Evolutionary conservation across 1,139 yeast species (phyloP), one percentile per base, ranked within the genome.

Genomic region (Scheffersomyces segobiensis): DNA sequence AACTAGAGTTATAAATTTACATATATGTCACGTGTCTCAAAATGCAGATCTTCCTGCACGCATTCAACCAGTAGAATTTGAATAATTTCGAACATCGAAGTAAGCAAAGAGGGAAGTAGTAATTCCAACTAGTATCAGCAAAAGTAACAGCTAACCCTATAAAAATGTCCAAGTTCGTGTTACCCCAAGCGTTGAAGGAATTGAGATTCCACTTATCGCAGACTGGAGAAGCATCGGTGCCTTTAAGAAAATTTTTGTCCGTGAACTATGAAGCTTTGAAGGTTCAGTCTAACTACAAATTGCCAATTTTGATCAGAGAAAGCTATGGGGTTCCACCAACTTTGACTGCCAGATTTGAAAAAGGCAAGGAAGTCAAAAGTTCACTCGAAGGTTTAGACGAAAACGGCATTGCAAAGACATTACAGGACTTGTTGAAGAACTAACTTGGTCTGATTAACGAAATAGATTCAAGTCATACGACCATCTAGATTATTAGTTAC

Each of bases 161-260:
- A 56, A 63, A 47, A 62, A 84, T 85, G 87, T 80, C 88, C 52
- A 87, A 84, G 71, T 83, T 83, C 70, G 82, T 83, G 54, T 78
- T 89, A 61, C 91, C 93, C 52, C 77, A 79, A 60, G 84, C 90
- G 32, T 82, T 90, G 65, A 89, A 82, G 71, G 96, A 90, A 78
- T 81, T 90, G 69, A 85, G 96, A 73, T 89, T 90, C 75, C 91
- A 89, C 69, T 82, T 90, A 63, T 87, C 92, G 55, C 96, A 89
- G 74, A 83, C 90, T 39, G 91, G 91, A 46, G 86, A 86, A 63
- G 86, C 91, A 12, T 85, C 93, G 32, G 79, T 81, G 26, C 87
- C 90, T 32, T 80, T 88, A 67, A 83, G 91, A 72, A 75, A 83
- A 50, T 90, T 88, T 69, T 80, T 89, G 67, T 74, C 83, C 59